Evolutionary conservation across 2,329 filamentous ascomycete genomes (phyloP), one percentile per base, ranked within the genome.

Genomic region (Fusarium illudens): DNA sequence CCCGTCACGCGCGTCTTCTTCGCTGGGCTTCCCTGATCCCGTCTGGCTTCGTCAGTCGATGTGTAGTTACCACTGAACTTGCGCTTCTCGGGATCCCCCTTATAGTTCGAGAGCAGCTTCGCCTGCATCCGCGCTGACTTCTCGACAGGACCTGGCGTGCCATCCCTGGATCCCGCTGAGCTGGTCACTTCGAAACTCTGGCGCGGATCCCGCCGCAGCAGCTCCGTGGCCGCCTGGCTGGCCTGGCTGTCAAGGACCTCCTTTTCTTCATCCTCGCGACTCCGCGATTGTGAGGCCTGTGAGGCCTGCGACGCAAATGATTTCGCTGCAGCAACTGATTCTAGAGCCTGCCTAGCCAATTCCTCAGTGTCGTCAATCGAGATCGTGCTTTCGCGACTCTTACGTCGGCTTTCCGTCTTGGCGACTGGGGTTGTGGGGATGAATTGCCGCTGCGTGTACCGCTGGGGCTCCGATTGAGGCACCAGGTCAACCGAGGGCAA

Each of bases 301-400:
- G 60, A 68, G 19, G 62, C 60, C 6, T 71, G 77, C 1, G 72
- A 68, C 4, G 68, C 65, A 11, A 72, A 71, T 0, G 76, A 77
- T 6, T 79, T 79, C 12, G 78, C 79, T 15, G 79, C 89, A 53
- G 84, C 86, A 11, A 87, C 84, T 0, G 83, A 84, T 64, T 85
- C 80, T 13, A 88, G 72, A 1, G 85, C 85, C 61, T 86, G 84
- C 5, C 86, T 81, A 1, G 84, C 84, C 22, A 88, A 79, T 71
- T 88, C 86, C 70, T 84, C 87, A 52, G 85, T 86, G 60, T 89
- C 86, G 42, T 85, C 85, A 19, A 87, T 90, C 1, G 93, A 96
- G 50, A 96, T 94, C 2, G 93, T 96, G 80, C 92, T 95, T 77
- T 96, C 93, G 62, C 92, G 89, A 77, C 93, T 94, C 78, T 89